Evolutionary conservation across 2,329 filamentous ascomycete species (phyloP).

Genomic region (Chrysoporthe austroafricana): DNA sequence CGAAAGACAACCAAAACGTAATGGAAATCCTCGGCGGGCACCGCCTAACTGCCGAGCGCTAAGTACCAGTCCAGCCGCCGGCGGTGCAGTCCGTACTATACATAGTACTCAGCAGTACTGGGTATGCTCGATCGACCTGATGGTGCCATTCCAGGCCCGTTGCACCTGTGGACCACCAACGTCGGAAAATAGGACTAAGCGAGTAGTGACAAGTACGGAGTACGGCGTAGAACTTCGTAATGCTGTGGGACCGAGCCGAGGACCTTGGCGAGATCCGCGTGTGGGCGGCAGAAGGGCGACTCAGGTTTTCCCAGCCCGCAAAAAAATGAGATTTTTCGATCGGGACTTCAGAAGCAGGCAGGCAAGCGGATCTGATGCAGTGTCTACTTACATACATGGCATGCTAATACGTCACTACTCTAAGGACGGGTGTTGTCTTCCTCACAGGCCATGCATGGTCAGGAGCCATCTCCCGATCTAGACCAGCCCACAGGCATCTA

Average conservation of each 20-base stretch:
- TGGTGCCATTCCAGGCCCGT: neutral
- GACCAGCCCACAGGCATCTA: too few species aligned
- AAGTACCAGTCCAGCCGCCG: neutral
- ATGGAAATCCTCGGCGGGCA: slow-evolving; percentile 27
- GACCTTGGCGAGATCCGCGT: neutral
- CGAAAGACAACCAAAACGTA: slow-evolving; percentile 34
- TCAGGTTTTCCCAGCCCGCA: slow-evolving; percentile 1
- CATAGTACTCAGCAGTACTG: neutral
- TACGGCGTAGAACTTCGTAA: neutral
- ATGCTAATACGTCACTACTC: too few species aligned
- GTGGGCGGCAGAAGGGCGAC: neutral
- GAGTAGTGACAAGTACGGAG: too few species aligned
- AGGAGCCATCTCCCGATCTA: too few species aligned
- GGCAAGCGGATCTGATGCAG: neutral
- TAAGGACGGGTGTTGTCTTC: too few species aligned
- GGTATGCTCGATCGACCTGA: neutral
- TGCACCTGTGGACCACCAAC: too few species aligned
- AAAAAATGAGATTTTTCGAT: neutral
- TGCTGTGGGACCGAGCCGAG: slow-evolving; percentile 1
- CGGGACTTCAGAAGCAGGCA: neutral
- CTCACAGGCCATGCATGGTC: too few species aligned
- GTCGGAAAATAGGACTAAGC: neutral
- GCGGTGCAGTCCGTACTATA: neutral
- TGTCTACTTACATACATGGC: neutral
- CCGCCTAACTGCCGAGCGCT: neutral